Evolutionary conservation across 2,329 filamentous ascomycete genomes (phyloP), one percentile per base, ranked within the genome.

Genomic region (Massarina eburnea): DNA sequence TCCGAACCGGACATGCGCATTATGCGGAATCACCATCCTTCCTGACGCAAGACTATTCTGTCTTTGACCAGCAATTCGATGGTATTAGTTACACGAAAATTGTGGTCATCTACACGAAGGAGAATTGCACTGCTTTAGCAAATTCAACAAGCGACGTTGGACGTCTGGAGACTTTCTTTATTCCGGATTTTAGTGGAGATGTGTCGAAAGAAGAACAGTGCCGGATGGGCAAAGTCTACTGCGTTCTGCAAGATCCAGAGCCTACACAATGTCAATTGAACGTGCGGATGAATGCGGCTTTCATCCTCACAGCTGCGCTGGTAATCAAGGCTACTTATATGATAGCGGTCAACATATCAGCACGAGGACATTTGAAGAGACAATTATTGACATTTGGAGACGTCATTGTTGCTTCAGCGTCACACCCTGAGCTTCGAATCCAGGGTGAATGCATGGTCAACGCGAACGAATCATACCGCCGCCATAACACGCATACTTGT

Each of bases 381-480:
- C 59, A 66, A 17, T 58, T 56, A 18, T 40, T 68, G 30, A 67
- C 61, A 3, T 64, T 62, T 51, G 60, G 64, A 19, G 62, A 67
- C 40, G 55, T 64, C 3, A 51, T 66, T 26, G 58, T 64, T 12
- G 61, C 62, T 12, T 62, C 64, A 8, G 59, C 60, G 3, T 57
- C 58, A 4, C 35, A 65, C 30, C 43, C 55, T 15, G 59, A 66
- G 15, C 44, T 66, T 12, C 55, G 53, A n/a, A 53, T 67, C 2
- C 57, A 61, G 38, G 59, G 61, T 8, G 63, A 66, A 40, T 66
- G 62, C 24, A 58, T 68, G 57, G 62, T 66, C n/a, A 64, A 68
- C 30, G 59, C 59, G 2, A 46, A 50, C 8, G 57, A 66, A 17
- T 57, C 46, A n/a, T 61, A 58, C 39, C 54, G 61, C 18, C 51